Base-by-base conservation (phyloP, 768 basidiomycete genomes). In the Phlebiopsis flavidoalba region DNA sequence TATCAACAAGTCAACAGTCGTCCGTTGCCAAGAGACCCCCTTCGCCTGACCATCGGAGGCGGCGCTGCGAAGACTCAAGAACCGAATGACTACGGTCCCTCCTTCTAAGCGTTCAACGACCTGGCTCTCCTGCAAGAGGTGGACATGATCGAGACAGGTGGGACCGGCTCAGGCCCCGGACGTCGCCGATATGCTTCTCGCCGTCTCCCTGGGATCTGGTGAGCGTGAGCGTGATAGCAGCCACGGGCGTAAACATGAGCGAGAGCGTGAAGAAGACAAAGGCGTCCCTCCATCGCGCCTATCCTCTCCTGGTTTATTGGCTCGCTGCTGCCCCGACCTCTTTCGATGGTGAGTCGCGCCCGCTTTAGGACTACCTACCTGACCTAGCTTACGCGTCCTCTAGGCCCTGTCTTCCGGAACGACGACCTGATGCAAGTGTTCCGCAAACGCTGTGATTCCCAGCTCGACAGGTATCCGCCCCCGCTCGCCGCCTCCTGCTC, bases 371-470 rank as follows among this genome's bases (percentile, higher is more conserved):
- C 64, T 59, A 57, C n/a, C 1, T n/a, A 12, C 10, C 14, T n/a
- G 14, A 36, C 8, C 31, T 43, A 57, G 17, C 35, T 58, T 47
- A 40, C 64, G 57, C 37, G 58, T 35, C 57, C 62, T 55, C 21
- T 65, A 95, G 94, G 94, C 4, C 95, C 95, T 8, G 82, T 93
- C 43, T 96, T 96, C 76, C 81, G 91, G 59, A 88, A 89, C 1
- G 95, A 97, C 33, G 94, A 96, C 72, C 76, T 96, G 43, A 88
- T 98, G 86, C 87, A 88, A 62, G 69, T 93, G 33, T 88, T 97
- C 72, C 81, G 85, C 37, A 90, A n/a, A 84, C 67, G 89, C 91
- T 52, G 84, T 89, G 35, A 91, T 94, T 58, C 91, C 93, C 0
- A 87, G 85, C 60, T 80, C 71, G 12, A 74, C 60, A 60, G 70